phyloP scores from a whole-genome alignment of 768 basidiomycete genomes.

The Suillus spraguei region DNA sequence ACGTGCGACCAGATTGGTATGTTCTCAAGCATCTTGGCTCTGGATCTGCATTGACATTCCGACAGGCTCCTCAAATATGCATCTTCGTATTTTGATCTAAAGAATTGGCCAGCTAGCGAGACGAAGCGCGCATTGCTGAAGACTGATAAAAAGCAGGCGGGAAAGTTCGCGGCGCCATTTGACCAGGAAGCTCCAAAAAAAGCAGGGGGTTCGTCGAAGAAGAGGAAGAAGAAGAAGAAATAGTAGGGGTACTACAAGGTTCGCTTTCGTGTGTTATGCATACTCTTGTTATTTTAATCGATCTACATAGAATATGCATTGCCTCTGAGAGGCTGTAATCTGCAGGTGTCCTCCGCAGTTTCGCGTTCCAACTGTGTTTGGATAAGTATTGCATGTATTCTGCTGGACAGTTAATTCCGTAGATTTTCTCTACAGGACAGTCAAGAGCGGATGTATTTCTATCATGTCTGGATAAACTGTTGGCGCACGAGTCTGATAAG shows the following conservation, averaged over 20 bases:
- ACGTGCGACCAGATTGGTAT: constrained; percentile 88
- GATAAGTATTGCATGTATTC: neutral
- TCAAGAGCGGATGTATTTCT: neutral
- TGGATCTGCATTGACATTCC: constrained; percentile 1
- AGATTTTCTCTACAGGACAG: neutral
- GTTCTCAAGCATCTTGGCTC: constrained; percentile 20
- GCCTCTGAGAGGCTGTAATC: neutral
- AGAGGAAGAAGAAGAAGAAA: too few species aligned
- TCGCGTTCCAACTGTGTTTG: neutral
- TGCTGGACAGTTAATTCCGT: neutral
- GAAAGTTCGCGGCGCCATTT: too few species aligned
- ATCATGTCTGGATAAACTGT: neutral
- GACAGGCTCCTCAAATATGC: constrained; percentile 66
- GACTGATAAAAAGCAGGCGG: too few species aligned
- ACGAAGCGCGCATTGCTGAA: too few species aligned
- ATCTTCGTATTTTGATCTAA: constrained; percentile 68
- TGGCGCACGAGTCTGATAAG: neutral
- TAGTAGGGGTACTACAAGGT: too few species aligned
- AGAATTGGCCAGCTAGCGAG: constrained; percentile 68
- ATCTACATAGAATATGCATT: neutral
- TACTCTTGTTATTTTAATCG: neutral
- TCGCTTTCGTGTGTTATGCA: neutral
- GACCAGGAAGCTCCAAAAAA: too few species aligned
- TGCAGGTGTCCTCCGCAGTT: neutral
- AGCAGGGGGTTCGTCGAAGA: too few species aligned